Evolutionary conservation across 352 stramenopile genomes (phyloP).

Genomic region (Phytophthora foliorum): DNA sequence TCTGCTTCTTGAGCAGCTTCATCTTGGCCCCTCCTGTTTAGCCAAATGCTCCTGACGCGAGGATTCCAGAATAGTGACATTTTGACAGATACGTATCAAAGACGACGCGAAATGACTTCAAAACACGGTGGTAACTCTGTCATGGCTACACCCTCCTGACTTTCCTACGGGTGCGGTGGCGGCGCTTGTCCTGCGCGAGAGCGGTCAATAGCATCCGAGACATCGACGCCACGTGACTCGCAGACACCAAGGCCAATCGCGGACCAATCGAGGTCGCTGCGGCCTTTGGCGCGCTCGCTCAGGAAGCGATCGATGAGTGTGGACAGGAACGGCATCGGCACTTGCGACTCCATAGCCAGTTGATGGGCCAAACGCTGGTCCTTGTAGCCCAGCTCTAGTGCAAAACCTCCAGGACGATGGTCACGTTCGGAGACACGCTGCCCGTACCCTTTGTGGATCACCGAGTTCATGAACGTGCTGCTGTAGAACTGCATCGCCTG

Average conservation of each 20-base stretch:
- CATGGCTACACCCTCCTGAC: neutral
- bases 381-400: slow-evolving; percentile 80
- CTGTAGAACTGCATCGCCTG: slow-evolving; percentile 83
- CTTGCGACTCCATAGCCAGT: slow-evolving; percentile 56
- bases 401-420: slow-evolving; percentile 76
- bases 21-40: slow-evolving; percentile 53
- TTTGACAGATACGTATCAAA: neutral
- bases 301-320: slow-evolving; percentile 77
- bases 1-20: slow-evolving; percentile 94
- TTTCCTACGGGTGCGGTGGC: slow-evolving; percentile 1
- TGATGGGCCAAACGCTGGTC: slow-evolving; percentile 72
- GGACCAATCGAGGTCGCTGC: slow-evolving; percentile 80
- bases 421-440: slow-evolving; percentile 81
- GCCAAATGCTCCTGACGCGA: slow-evolving; percentile 2
- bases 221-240: slow-evolving; percentile 69
- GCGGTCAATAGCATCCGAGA: slow-evolving; percentile 47
- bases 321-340: slow-evolving; percentile 86
- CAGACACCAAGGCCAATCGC: slow-evolving; percentile 71
- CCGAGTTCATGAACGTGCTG: slow-evolving; percentile 83
- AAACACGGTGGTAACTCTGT: slow-evolving; percentile 13
- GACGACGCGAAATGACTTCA: slow-evolving; percentile 16
- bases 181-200: slow-evolving; percentile 32
- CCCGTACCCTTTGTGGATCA: slow-evolving; percentile 86
- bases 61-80: slow-evolving; percentile 1
- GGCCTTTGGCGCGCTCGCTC: slow-evolving; percentile 64